Evolutionary conservation across 2,329 filamentous ascomycete genomes (phyloP).

Genomic region (Trichophaea hybrida): DNA sequence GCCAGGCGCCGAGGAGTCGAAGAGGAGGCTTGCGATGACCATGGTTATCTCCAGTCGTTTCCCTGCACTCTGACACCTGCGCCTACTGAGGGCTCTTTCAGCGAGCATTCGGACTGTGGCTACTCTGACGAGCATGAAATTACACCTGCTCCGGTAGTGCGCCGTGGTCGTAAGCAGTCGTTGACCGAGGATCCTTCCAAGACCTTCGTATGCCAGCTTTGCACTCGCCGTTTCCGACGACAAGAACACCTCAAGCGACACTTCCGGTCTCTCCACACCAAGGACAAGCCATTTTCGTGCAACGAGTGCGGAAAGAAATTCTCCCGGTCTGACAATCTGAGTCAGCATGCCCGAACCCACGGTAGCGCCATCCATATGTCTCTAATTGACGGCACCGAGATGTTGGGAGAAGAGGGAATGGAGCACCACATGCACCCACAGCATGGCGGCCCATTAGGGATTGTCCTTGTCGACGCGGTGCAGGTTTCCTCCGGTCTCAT

Average conservation of each 20-base stretch:
- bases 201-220: slow-evolving; percentile 93
- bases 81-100: slow-evolving; percentile 16
- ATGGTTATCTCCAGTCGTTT: slow-evolving; percentile 12
- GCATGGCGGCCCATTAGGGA: slow-evolving; percentile 54
- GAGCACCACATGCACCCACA: background rate
- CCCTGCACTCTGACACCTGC: slow-evolving; percentile 13
- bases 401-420: slow-evolving; percentile 17
- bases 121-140: background rate
- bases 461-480: slow-evolving; percentile 68
- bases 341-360: slow-evolving; percentile 89
- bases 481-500: slow-evolving; percentile 52
- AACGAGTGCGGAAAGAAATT: slow-evolving; percentile 98
- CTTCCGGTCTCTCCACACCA: slow-evolving; percentile 93
- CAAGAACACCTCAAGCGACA: slow-evolving; percentile 98
- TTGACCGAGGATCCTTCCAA: slow-evolving; percentile 95
- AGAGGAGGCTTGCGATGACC: slow-evolving; percentile 15
- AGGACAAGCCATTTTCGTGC: slow-evolving; percentile 98
- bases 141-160: slow-evolving; percentile 48
- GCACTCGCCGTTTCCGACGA: slow-evolving; percentile 90
- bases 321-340: slow-evolving; percentile 91
- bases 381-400: slow-evolving; percentile 58
- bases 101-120: slow-evolving; percentile 13
- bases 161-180: slow-evolving; percentile 95
- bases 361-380: slow-evolving; percentile 84
- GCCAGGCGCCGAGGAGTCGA: slow-evolving; percentile 13